Evolutionary conservation across 2,329 filamentous ascomycete species (phyloP).

Genomic region (Elsinoe necatrix): DNA sequence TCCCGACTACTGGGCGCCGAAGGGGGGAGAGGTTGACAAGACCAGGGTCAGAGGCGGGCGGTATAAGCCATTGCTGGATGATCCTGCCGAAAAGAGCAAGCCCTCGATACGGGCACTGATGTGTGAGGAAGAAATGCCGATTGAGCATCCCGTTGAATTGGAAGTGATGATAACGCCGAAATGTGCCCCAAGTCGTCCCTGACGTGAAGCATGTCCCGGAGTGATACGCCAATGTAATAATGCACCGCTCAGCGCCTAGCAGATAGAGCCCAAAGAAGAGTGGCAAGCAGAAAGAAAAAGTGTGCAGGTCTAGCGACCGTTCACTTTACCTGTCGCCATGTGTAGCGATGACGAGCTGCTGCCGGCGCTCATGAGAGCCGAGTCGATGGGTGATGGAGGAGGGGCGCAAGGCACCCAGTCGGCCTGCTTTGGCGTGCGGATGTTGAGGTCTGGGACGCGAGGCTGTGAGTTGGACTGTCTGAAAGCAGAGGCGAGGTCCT

Average conservation of each 20-base stretch:
- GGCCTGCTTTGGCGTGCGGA: conserved; percentile 18
- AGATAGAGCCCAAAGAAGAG: background rate
- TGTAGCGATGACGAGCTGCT: conserved; percentile 6
- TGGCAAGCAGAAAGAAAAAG: background rate
- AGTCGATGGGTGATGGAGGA: conserved; percentile 18
- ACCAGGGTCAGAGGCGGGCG: no score
- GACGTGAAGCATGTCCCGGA: background rate
- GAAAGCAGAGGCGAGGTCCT: conserved; percentile 19
- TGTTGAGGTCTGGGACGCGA: conserved; percentile 18
- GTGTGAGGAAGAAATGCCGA: background rate
- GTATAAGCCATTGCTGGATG: background rate
- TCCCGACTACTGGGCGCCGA: background rate
- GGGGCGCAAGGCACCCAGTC: conserved; percentile 17
- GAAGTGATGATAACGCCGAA: background rate
- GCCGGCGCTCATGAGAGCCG: conserved; percentile 9
- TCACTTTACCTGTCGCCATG: conserved; percentile 15
- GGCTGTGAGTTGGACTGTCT: conserved; percentile 17
- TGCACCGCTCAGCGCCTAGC: background rate
- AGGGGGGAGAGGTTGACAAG: no score
- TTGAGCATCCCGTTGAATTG: background rate
- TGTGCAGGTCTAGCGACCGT: conserved; percentile 7
- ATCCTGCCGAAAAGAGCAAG: background rate
- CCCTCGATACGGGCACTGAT: background rate
- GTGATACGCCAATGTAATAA: conserved; percentile 5
- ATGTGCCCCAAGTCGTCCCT: background rate